phyloP scores from a whole-genome alignment of 2,329 filamentous ascomycete genomes.

The Fonsecaea pugnacius region DNA sequence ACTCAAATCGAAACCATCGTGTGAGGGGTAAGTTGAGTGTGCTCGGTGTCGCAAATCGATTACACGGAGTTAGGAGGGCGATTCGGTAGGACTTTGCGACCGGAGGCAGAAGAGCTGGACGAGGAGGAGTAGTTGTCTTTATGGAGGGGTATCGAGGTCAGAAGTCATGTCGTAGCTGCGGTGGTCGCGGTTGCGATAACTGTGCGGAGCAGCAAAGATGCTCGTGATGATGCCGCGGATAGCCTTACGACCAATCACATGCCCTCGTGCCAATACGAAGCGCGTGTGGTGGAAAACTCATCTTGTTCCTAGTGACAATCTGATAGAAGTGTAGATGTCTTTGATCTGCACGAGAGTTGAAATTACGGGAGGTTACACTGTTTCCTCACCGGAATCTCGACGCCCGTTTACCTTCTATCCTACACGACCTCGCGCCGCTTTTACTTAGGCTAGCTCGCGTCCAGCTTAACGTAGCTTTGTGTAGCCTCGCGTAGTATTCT shows the following conservation, averaged over 20 bases:
- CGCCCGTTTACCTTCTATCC: too few relatives aligned
- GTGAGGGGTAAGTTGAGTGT: background rate
- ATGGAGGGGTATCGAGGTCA: conserved; percentile 16
- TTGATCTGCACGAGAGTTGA: background rate
- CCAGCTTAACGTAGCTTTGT: too few relatives aligned
- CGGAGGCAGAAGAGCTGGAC: background rate
- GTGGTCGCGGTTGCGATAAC: conserved; percentile 28
- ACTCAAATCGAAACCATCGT: conserved; percentile 28
- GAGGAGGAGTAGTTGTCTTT: background rate
- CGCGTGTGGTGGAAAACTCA: conserved; percentile 21
- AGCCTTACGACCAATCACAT: conserved; percentile 31
- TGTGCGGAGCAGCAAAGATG: conserved; percentile 22
- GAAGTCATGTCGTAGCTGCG: conserved; percentile 12
- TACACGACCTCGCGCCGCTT: too few relatives aligned
- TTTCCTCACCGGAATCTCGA: too few relatives aligned
- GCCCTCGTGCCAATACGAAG: conserved; percentile 28
- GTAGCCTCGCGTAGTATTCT: too few relatives aligned
- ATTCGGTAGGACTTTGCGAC: background rate
- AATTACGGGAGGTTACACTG: background rate
- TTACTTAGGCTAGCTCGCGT: too few relatives aligned
- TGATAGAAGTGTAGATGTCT: conserved; percentile 6
- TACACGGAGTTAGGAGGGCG: background rate
- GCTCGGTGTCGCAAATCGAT: background rate
- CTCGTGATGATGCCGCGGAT: conserved; percentile 16
- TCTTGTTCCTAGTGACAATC: conserved; percentile 6